phyloP scores from a whole-genome alignment of 1,139 yeast genomes.

The Hyphopichia pseudoburtonii region DNA sequence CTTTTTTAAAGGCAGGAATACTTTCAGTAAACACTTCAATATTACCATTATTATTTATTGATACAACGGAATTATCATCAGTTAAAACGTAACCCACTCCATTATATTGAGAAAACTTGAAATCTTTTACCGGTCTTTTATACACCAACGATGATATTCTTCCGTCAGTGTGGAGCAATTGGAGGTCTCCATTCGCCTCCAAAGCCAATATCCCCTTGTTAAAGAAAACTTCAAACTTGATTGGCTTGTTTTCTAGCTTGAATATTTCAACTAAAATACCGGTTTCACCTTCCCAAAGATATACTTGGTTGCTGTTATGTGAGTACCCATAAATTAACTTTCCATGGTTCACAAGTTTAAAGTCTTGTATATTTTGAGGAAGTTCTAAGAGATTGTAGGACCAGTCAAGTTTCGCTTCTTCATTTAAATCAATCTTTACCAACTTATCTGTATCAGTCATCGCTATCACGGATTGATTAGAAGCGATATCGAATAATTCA shows the following conservation, averaged over 20 bases:
- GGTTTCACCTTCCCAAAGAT: constrained; percentile 15
- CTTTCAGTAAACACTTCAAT: neutral
- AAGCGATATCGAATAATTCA: constrained; percentile 13
- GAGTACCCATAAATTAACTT: constrained; percentile 17
- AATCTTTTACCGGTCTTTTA: constrained; percentile 2
- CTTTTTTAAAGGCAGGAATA: constrained; percentile 1
- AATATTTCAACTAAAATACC: constrained; percentile 19
- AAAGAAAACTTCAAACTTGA: constrained; percentile 13
- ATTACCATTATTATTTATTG: constrained; percentile 3
- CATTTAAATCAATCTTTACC: constrained; percentile 18
- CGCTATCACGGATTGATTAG: constrained; percentile 24
- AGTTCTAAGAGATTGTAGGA: constrained; percentile 16
- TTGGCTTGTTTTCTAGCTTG: constrained; percentile 13
- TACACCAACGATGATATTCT: constrained; percentile 8
- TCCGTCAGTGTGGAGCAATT: constrained; percentile 10
- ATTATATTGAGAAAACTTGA: constrained; percentile 7
- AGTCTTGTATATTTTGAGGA: constrained; percentile 8
- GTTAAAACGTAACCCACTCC: constrained; percentile 16
- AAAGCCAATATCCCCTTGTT: constrained; percentile 20
- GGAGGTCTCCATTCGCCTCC: constrained; percentile 8
- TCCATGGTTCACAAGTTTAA: constrained; percentile 9
- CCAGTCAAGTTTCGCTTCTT: constrained; percentile 15
- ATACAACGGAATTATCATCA: constrained; percentile 5
- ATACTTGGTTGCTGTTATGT: constrained; percentile 9
- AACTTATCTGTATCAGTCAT: constrained; percentile 25